These are phyloP conservation scores for Smittium mucronatum DNA, from an alignment of 371 early-diverging fungal species.

Conservation along the genomic window DNA sequence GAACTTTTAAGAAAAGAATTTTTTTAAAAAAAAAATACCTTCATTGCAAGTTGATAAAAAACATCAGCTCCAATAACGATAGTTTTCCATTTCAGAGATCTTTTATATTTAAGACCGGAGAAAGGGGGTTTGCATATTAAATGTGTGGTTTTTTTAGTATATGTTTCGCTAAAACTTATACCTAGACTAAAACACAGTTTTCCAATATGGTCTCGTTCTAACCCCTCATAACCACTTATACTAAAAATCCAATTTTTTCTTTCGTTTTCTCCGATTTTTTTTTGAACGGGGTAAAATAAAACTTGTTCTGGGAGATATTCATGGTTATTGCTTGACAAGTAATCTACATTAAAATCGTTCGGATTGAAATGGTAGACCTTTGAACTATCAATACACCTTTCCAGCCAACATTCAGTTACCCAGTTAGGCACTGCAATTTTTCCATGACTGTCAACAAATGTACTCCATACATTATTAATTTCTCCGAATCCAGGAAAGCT, in stretches of 20 bases:
- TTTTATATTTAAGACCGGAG: constrained; percentile 27
- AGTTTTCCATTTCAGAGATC: constrained; percentile 29
- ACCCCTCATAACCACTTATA: constrained; percentile 31
- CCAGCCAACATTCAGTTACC: constrained; percentile 36
- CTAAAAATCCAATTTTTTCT: constrained; percentile 14
- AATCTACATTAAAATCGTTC: too few relatives aligned
- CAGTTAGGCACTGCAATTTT: not conserved
- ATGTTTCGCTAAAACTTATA: constrained; percentile 24
- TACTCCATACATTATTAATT: not conserved
- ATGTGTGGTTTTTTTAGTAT: constrained; percentile 26
- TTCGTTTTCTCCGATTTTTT: not conserved
- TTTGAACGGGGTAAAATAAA: constrained; percentile 22
- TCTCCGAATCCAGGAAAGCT: not conserved
- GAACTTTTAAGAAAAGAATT: not conserved
- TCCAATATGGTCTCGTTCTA: constrained; percentile 32
- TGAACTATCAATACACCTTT: constrained; percentile 21
- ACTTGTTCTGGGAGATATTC: constrained; percentile 15
- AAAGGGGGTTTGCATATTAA: constrained; percentile 27
- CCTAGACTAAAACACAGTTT: constrained; percentile 21
- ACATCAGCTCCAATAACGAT: constrained; percentile 23
- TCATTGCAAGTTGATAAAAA: constrained; percentile 20
- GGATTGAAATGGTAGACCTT: constrained; percentile 1
- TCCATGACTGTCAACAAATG: not conserved
- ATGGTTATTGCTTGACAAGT: not conserved
- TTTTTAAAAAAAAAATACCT: not conserved